phyloP scores from a whole-genome alignment of 495 filamentous ascomycete species.

The Rostrohypoxylon terebratum region DNA sequence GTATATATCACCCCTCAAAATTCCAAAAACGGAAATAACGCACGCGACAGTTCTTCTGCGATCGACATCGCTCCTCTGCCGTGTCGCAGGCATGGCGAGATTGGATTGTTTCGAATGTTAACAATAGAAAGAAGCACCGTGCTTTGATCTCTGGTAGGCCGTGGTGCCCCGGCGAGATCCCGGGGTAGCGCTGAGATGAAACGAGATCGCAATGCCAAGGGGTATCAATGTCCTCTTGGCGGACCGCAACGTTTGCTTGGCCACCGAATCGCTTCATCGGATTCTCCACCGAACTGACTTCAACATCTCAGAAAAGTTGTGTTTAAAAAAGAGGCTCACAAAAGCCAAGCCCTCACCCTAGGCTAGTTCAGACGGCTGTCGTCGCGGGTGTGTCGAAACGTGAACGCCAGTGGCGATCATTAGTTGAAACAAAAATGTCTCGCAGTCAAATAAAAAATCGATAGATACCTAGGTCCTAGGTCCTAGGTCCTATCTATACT shows the following conservation, averaged over 20 bases:
- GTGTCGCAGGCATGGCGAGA: slow-evolving; percentile 13
- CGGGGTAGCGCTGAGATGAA: slow-evolving; percentile 40
- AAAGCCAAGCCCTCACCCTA: slow-evolving; percentile 23
- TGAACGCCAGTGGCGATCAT: slow-evolving; percentile 22
- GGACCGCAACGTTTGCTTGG: slow-evolving; percentile 31
- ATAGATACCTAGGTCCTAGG: no score
- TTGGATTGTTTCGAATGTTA: slow-evolving; percentile 21
- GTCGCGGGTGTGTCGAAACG: slow-evolving; percentile 24
- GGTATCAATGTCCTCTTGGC: slow-evolving; percentile 42
- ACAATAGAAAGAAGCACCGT: background rate
- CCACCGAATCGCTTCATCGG: slow-evolving; percentile 7
- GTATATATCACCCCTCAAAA: slow-evolving; percentile 24
- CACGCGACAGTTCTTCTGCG: slow-evolving; percentile 27
- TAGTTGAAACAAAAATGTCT: slow-evolving; percentile 27
- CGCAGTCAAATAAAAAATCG: slow-evolving; percentile 12
- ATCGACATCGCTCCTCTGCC: slow-evolving; percentile 36
- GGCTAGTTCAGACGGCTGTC: slow-evolving; percentile 22
- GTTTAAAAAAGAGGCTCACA: slow-evolving; percentile 13
- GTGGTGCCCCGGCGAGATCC: slow-evolving; percentile 9
- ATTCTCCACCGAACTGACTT: slow-evolving; percentile 15
- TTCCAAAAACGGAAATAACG: slow-evolving; percentile 22
- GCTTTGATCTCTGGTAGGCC: slow-evolving; percentile 35
- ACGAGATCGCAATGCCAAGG: slow-evolving; percentile 43
- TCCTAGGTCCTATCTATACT: no score
- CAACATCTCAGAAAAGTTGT: slow-evolving; percentile 12